Conservation (phyloP, 208 protist genomes). For the Leishmania gerbilli region DNA sequence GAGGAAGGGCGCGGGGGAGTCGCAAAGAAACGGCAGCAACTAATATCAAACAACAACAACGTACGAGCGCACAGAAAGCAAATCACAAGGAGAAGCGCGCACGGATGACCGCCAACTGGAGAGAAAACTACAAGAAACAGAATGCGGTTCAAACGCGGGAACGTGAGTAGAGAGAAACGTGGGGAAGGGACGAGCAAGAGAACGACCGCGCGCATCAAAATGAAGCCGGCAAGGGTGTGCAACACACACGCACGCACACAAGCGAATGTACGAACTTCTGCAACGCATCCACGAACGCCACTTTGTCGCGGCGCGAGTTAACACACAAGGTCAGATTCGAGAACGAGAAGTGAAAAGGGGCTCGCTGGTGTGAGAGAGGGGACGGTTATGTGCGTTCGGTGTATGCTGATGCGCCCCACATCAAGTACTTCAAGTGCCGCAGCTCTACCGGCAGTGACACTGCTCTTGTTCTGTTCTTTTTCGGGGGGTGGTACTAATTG, state of each 20-base stretch:
- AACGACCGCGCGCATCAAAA: neutral
- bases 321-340: neutral
- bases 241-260: slow-evolving; percentile 2
- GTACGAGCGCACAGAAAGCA: neutral
- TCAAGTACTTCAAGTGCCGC: neutral
- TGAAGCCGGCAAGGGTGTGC: neutral
- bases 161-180: neutral
- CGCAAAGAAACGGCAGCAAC: neutral
- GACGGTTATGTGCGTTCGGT: neutral
- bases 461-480: neutral
- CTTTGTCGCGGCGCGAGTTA: neutral
- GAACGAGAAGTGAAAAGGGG: neutral
- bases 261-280: neutral
- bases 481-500: neutral
- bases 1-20: neutral
- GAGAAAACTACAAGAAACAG: neutral
- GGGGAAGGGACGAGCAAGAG: neutral
- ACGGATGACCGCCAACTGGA: neutral
- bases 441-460: neutral
- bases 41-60: neutral
- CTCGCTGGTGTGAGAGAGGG: neutral
- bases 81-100: neutral
- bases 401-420: neutral
- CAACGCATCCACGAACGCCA: neutral
- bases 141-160: neutral